These are phyloP conservation scores for Beta corolliflora DNA, from an alignment of 179 eudicot genomes.

Conservation along the genomic window DNA sequence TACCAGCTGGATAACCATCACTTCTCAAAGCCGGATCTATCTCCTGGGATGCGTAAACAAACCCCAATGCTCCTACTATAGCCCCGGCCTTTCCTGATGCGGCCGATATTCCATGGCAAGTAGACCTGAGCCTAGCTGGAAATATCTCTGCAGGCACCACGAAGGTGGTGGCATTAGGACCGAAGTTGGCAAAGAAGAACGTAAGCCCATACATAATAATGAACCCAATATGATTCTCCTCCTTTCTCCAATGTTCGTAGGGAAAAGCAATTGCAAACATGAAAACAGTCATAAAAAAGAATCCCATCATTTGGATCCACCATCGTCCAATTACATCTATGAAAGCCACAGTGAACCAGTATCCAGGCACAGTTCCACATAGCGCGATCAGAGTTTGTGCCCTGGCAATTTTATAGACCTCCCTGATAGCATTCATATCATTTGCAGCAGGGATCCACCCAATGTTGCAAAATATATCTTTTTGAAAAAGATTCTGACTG, in stretches of 20 bases:
- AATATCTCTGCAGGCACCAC: conserved; percentile 49
- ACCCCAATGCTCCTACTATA: conserved; percentile 43
- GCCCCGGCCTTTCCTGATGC: conserved; percentile 50
- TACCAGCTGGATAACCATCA: conserved; percentile 35
- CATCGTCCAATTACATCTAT: conserved; percentile 40
- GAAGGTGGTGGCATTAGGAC: conserved; percentile 49
- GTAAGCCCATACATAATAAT: conserved; percentile 38
- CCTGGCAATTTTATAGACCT: conserved; percentile 33
- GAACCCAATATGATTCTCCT: conserved; percentile 31
- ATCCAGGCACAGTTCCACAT: conserved; percentile 45
- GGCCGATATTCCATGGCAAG: conserved; percentile 49
- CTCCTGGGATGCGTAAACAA: conserved; percentile 34
- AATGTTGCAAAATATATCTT: conserved; percentile 28
- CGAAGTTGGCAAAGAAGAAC: conserved; percentile 51
- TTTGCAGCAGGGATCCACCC: conserved; percentile 32
- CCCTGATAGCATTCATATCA: conserved; percentile 37
- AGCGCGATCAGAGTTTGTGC: conserved; percentile 43
- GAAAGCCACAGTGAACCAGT: conserved; percentile 43
- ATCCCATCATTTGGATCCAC: conserved; percentile 41
- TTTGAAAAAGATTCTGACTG: conserved; percentile 43
- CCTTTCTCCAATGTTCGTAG: conserved; percentile 25
- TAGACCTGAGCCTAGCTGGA: conserved; percentile 44
- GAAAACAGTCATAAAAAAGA: conserved; percentile 44
- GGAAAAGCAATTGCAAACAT: conserved; percentile 45
- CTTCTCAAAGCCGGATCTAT: conserved; percentile 5